phyloP scores from a whole-genome alignment of 140 eudicot genomes.

The Anethum foeniculum region DNA sequence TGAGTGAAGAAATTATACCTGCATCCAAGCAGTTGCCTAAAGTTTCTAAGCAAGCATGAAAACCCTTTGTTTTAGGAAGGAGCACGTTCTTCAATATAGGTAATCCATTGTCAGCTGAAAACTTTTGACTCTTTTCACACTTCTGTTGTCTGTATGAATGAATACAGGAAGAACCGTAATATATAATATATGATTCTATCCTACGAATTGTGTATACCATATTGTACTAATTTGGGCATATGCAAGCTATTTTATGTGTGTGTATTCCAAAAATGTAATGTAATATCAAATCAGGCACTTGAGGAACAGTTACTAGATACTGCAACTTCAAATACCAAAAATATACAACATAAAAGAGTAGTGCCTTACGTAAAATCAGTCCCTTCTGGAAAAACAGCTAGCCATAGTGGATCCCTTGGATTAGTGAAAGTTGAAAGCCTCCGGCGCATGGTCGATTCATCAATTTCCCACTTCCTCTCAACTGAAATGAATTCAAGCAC shows the following conservation, averaged over 20 bases:
- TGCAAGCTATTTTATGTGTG: not conserved
- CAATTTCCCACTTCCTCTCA: constrained; percentile 80
- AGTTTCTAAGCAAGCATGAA: constrained; percentile 64
- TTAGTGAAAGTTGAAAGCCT: constrained; percentile 46
- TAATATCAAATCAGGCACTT: not conserved
- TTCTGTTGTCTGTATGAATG: constrained; percentile 50
- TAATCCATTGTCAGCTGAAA: constrained; percentile 64
- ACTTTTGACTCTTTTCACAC: constrained; percentile 63
- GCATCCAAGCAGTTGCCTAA: constrained; percentile 72
- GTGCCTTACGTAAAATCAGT: constrained; percentile 71
- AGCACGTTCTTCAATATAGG: constrained; percentile 66
- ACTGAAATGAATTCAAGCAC: constrained; percentile 68
- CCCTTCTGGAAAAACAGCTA: constrained; percentile 90
- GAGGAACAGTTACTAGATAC: not conserved
- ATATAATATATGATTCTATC: not conserved
- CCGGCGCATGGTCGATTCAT: constrained; percentile 47
- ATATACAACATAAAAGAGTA: not conserved
- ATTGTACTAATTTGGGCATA: not conserved
- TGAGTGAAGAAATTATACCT: constrained; percentile 34
- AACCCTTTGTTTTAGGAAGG: constrained; percentile 82
- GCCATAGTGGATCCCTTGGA: constrained; percentile 69
- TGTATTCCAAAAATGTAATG: not conserved
- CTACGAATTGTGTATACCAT: not conserved
- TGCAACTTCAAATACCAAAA: not conserved
- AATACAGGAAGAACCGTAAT: not conserved